Base-by-base conservation (phyloP, 1,284 basidiomycete species). In the Cutaneotrichosporon mucoides region DNA sequence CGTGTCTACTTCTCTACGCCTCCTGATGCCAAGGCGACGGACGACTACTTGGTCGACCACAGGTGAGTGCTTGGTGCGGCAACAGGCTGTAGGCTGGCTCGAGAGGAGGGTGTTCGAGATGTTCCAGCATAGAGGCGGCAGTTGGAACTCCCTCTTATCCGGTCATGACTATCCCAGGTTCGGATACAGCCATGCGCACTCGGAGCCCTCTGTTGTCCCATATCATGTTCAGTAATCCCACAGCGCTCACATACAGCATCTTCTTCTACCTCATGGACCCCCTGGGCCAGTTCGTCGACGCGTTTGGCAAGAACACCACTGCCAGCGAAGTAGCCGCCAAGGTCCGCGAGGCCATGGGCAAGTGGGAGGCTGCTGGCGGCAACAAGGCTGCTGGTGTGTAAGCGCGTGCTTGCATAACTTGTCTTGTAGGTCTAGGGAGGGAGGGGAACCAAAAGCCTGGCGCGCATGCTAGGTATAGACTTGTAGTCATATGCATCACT, bases 251-350 rank as follows among this genome's bases (percentile, higher is more conserved):
- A 91, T 2, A 93, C 78, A 73, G 70, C 54, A 97, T 97, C 75
- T 98, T 94, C 77, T 92, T 99, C 73, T 99, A 99, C 79, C 84
- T 99, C 40, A 97, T 99, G 93, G 93, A 98, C 73, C 95, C 96
- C 1, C 79, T 87, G 7, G 95, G 95, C 15, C 84, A 89, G 72
- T 99, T 98, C 68, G 92, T 98, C 2, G 94, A 99, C 70, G 95
- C 96, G 3, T 98, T 98, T 75, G 96, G 95, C 10, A 92, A 96
- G 80, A 84, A 83, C 55, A 87, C 84, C 55, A 84, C 83, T 0
- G 82, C 84, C 5, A 83, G 87, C 41, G 89, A 92, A 41, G 88
- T 95, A 12, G 72, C 76, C 8, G 68, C 65, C 34, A 84, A 84
- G 73, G 79, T 83, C 2, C 74, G 78, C 55, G 78, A 78, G 48